A percentile compares a stretch with the other conserved stretches of the same genome.
Conservation (phyloP, 106 monocot species). For the Apostasia shenzhenica region DNA sequence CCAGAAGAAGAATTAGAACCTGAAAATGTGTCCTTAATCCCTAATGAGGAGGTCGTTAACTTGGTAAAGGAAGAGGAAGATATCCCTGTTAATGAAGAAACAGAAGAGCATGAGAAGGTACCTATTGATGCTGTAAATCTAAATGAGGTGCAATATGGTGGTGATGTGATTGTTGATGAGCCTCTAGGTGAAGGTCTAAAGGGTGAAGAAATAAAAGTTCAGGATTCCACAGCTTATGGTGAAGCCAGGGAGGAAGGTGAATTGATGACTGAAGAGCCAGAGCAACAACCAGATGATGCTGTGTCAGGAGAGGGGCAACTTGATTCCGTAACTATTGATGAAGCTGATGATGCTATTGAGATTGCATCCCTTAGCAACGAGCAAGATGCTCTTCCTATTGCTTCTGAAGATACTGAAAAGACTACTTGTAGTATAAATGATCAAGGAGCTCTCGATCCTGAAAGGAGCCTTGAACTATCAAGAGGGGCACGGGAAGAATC, state of each 20-base stretch:
- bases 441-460: constrained; percentile 18
- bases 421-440: constrained; percentile 7
- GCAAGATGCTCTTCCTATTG: constrained; percentile 9
- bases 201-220: constrained; percentile 28
- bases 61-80: constrained; percentile 21
- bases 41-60: constrained; percentile 23
- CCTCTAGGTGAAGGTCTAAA: constrained; percentile 20
- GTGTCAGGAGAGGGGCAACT: constrained; percentile 5
- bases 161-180: constrained; percentile 24
- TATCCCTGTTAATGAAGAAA: constrained; percentile 26
- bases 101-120: constrained; percentile 18
- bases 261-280: constrained; percentile 45
- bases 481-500: constrained; percentile 12
- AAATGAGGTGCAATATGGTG: constrained; percentile 26
- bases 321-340: constrained; percentile 19
- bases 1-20: constrained; percentile 26
- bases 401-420: constrained; percentile 26
- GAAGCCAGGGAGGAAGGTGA: constrained; percentile 68
- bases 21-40: constrained; percentile 11
- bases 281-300: constrained; percentile 29
- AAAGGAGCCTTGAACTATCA: constrained; percentile 13
- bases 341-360: constrained; percentile 19
- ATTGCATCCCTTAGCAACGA: constrained; percentile 15
- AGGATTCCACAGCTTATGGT: constrained; percentile 18
- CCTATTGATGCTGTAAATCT: constrained; percentile 6